Evolutionary conservation across 495 filamentous ascomycete species (phyloP), one percentile per base, ranked within the genome.

Genomic region (Parathielavia hyrcaniae): DNA sequence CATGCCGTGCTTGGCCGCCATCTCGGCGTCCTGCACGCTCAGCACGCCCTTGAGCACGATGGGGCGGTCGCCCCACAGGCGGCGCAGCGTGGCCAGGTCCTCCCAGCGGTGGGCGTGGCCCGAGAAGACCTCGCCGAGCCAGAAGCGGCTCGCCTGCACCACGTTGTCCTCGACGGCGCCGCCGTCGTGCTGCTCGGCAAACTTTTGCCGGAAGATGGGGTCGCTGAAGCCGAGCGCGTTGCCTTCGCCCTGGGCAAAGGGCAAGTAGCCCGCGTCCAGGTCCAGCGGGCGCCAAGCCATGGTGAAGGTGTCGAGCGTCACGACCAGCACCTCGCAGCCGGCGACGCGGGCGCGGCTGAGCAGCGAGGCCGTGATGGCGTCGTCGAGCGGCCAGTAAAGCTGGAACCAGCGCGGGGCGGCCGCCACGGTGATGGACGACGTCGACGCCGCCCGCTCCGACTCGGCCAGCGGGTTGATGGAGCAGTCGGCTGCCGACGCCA

Each of bases 361-460:
- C 36, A 88, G 67, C 4, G 81, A 81, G 0, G 77, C 58, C 0
- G 86, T 87, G 47, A 87, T 66, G 5, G 81, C 74, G 44, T 83
- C 73, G 64, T 83, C 76, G 16, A 69, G 61, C 2, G 83, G 83
- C 82, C 84, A 86, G 68, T 89, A 90, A 9, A 90, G 75, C 65
- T 90, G 86, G 64, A 80, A 89, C 77, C 81, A 73, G 55, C 76
- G 61, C 53, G 53, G 53, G 17, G 53, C 41, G 17, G 19, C 30
- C 17, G 47, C 30, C 14, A 16, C 12, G 11, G 11, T n/a, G 23
- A 30, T 30, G 26, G 26, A 30, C 3, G 26, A 30, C 26, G 26
- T 30, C 26, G 26, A 30, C 3, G 26, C 26, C 26, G 26, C 26
- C 3, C 26, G 26, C 26, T 30, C 26, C 26, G 26, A 30, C 26